phyloP scores from a whole-genome alignment of 306 rosid species.

The Corylus heterophylla region DNA sequence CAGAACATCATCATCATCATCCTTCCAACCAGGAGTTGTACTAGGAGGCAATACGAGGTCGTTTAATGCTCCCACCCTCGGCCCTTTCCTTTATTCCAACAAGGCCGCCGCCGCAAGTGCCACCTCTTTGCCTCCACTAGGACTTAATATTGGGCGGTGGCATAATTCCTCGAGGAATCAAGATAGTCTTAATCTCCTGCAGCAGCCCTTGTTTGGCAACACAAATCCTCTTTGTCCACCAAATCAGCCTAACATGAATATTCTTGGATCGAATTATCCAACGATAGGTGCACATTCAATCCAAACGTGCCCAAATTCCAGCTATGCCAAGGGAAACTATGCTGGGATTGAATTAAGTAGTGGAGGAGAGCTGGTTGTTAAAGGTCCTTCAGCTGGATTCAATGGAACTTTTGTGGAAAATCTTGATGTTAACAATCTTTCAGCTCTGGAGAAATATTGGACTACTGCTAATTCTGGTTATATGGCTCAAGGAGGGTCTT shows the following conservation, averaged over 20 bases:
- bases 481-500: constrained; percentile 6
- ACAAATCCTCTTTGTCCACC: constrained; percentile 6
- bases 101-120: constrained; percentile 3
- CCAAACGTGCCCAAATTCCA: background rate
- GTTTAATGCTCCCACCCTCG: background rate
- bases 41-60: background rate
- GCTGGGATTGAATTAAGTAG: constrained; percentile 24
- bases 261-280: background rate
- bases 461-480: background rate
- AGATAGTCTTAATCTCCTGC: background rate
- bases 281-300: background rate
- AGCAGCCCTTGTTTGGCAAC: constrained; percentile 16
- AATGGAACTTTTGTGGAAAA: background rate
- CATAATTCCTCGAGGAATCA: constrained; percentile 2
- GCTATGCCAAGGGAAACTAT: background rate
- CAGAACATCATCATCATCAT: background rate
- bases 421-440: background rate
- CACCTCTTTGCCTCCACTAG: background rate
- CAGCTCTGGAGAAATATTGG: background rate
- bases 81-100: constrained; percentile 4
- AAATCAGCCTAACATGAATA: background rate
- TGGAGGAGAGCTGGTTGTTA: constrained; percentile 11
- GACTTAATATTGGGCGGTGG: background rate
- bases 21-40: background rate
- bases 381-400: background rate